phyloP scores from a whole-genome alignment of 169 alveolate genomes.

The Plasmodium inui region DNA sequence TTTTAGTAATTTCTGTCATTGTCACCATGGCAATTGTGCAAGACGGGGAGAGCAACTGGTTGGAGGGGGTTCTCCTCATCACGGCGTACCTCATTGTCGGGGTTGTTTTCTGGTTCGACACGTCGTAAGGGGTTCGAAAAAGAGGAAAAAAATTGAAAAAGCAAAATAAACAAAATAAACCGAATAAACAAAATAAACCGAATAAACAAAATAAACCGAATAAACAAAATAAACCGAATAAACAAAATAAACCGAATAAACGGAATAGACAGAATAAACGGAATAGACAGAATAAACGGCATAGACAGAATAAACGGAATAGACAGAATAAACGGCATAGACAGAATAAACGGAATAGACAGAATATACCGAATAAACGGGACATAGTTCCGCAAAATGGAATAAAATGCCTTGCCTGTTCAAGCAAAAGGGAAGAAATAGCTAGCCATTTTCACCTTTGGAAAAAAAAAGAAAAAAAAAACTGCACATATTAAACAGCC shows the following conservation, averaged over 20 bases:
- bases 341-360: not conserved
- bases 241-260: not conserved
- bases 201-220: not conserved
- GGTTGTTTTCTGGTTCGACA: constrained; percentile 85
- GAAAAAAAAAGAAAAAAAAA: not conserved
- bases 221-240: not conserved
- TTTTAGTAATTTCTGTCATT: constrained; percentile 83
- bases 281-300: not conserved
- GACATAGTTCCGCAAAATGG: not conserved
- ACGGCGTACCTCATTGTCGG: constrained; percentile 88
- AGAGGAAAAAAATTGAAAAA: not conserved
- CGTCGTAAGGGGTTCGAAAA: constrained; percentile 12
- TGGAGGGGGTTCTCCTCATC: constrained; percentile 89
- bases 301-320: not conserved
- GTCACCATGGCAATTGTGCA: constrained; percentile 86
- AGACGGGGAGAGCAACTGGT: constrained; percentile 92
- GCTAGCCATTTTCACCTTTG: not conserved
- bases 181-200: not conserved
- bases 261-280: not conserved
- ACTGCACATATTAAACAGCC: not conserved
- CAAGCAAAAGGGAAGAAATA: not conserved
- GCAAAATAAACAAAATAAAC: not conserved
- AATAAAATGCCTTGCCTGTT: not conserved
- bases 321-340: not conserved
- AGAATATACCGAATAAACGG: no score